These are phyloP conservation scores for Paraconiothyrium sp. DNA, from an alignment of 2,329 filamentous ascomycete genomes.

Conservation along the genomic window DNA sequence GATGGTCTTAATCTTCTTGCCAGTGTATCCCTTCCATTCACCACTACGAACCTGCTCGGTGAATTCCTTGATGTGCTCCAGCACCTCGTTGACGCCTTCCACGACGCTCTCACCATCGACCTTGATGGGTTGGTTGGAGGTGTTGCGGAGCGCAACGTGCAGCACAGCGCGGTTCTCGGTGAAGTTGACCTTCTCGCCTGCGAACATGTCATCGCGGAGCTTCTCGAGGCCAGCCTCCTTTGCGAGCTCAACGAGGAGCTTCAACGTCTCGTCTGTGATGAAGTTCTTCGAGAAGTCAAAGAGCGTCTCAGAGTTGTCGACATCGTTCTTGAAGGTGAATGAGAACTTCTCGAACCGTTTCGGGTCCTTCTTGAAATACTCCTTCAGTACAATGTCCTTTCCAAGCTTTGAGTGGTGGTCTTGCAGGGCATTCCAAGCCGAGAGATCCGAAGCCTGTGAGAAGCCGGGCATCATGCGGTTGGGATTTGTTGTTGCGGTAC, in stretches of 20 bases:
- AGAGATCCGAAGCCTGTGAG: constrained; percentile 85
- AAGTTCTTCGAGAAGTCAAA: constrained; percentile 99
- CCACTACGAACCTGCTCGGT: constrained; percentile 93
- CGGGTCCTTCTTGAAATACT: constrained; percentile 89
- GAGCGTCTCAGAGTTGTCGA: constrained; percentile 84
- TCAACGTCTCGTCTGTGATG: constrained; percentile 88
- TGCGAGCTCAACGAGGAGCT: constrained; percentile 86
- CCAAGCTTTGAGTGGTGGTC: constrained; percentile 86
- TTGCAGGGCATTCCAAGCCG: constrained; percentile 90
- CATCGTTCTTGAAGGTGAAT: constrained; percentile 80
- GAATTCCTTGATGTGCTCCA: constrained; percentile 99
- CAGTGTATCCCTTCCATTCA: constrained; percentile 95
- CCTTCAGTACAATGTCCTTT: constrained; percentile 90
- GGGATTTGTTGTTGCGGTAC: constrained; percentile 27
- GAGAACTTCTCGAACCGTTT: constrained; percentile 90
- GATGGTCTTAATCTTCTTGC: constrained; percentile 96
- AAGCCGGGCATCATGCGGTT: constrained; percentile 65
- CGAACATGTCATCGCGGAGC: constrained; percentile 97
- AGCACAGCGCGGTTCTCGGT: constrained; percentile 96
- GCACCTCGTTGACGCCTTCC: constrained; percentile 88
- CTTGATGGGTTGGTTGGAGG: constrained; percentile 79
- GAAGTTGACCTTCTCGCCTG: constrained; percentile 98
- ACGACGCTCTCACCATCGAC: constrained; percentile 95
- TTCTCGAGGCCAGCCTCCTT: constrained; percentile 90
- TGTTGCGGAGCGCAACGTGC: constrained; percentile 93